Conservation (phyloP, 2,329 filamentous ascomycete genomes). For the Plenodomus biglobosus region DNA sequence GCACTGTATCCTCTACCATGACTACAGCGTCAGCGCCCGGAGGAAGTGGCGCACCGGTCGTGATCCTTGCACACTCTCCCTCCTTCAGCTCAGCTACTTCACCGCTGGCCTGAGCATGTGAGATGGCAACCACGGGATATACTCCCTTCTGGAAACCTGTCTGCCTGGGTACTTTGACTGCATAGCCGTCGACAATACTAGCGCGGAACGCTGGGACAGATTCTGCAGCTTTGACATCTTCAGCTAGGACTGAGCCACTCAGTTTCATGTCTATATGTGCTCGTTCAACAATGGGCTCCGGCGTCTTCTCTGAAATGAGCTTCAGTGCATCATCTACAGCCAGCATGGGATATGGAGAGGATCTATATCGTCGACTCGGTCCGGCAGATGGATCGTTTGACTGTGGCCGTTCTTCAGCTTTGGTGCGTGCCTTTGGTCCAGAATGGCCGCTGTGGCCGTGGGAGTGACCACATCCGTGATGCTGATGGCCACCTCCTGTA, state of each 20-base stretch:
- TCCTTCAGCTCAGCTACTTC: constrained; percentile 65
- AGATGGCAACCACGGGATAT: constrained; percentile 84
- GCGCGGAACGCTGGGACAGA: constrained; percentile 90
- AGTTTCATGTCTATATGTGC: constrained; percentile 65
- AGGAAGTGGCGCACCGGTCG: constrained; percentile 89
- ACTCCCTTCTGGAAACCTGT: constrained; percentile 65
- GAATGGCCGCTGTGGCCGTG: constrained; percentile 54
- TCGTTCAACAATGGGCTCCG: constrained; percentile 59
- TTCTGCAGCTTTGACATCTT: constrained; percentile 77
- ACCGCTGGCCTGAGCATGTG: constrained; percentile 73
- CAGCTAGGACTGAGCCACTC: constrained; percentile 76
- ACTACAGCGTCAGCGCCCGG: constrained; percentile 87
- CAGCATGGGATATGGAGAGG: constrained; percentile 91
- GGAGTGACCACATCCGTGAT: constrained; percentile 54
- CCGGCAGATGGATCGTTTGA: constrained; percentile 63
- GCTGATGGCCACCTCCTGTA: constrained; percentile 41
- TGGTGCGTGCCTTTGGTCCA: constrained; percentile 69
- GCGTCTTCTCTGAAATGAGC: constrained; percentile 73
- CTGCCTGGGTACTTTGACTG: constrained; percentile 48
- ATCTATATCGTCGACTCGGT: constrained; percentile 70
- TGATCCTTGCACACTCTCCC: constrained; percentile 85
- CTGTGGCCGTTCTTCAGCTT: constrained; percentile 57
- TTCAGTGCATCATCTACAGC: constrained; percentile 77
- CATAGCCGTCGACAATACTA: constrained; percentile 97
- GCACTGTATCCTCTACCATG: constrained; percentile 91